Base-by-base conservation (phyloP, 108 stramenopile species). In the Nitzschia palea region DNA sequence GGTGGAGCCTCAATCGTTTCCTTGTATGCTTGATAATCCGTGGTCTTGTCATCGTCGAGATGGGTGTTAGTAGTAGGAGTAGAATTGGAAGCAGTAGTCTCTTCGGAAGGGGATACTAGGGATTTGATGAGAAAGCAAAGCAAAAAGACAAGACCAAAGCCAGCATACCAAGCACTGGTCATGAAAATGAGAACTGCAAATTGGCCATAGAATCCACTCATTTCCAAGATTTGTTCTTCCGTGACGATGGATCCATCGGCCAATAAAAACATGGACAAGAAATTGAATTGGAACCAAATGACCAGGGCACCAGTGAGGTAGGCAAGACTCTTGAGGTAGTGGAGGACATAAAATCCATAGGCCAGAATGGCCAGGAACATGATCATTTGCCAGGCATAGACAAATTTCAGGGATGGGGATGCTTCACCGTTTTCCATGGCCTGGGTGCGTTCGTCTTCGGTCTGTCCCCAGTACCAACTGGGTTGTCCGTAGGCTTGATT, bases 141-240 rank as follows among this genome's bases (percentile, higher is more conserved):
- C 12, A 23, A 25, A 37, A 69, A 69, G 45, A 69, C 23, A 8
- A 69, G n/a, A 34, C 68, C 58, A 30, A 69, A 59, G 57, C 30
- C 28, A 37, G 28, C 57, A 54, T 71, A 72, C 73, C 80, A 80
- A 50, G 80, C 80, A 57, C 81, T 70, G 54, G 82, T 79, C 20
- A 83, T 81, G 29, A 78, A 82, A 37, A 86, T 70, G 26, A 86
- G 68, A 4, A 83, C 82, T 44, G 72, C 47, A 35, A 74, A 79
- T 62, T 86, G 85, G 10, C 82, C 82, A 56, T 83, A 86, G 64
- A 77, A 83, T 29, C 85, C 85, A 52, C 62, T 72, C 32, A 68
- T 31, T 42, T 86, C 79, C 32, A 82, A 57, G 56, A 51, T 45
- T 25, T 82, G 59, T 33, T 70, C 74, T n/a, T 86, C 77, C 0